Evolutionary conservation across 495 filamentous ascomycete genomes (phyloP), one percentile per base, ranked within the genome.

Genomic region (Penicillium ochrochloron): DNA sequence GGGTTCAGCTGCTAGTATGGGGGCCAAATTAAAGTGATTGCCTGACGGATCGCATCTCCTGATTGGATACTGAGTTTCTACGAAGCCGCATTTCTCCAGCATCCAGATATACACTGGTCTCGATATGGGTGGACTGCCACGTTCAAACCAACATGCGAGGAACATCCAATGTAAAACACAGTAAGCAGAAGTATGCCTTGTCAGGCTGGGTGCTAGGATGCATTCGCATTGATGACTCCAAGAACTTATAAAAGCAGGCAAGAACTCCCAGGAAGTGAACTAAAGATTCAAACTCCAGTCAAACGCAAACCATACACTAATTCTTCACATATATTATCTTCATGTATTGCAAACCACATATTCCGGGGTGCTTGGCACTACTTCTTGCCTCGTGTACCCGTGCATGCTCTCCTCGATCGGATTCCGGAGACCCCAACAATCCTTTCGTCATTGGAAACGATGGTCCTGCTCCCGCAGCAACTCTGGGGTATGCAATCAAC

Each of bases 401-500:
- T 3, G 37, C 37, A 15, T 41, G 37, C 37, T 41, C 37, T 41
- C 37, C 37, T 17, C 11, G 37, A 41, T 41, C 37, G 0, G 37
- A 41, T 14, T 15, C 37, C 2, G 14, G 14, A 41, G 42, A 52
- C 23, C 11, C 31, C 10, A 33, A 54, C 34, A 58, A 59, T 21
- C 48, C 65, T 7, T 60, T 65, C 46, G 34, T 54, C 3, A 46
- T 68, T 35, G 63, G 66, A n/a, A 59, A 59, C n/a, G 66, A 68
- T 19, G 62, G 62, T 44, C 64, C 67, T 6, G 64, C 63, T 17
- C 53, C 63, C 7, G 14, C 65, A 23, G 69, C 65, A 7, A 77
- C 75, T 9, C 58, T 70, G 4, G 75, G 73, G 34, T 77, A 69
- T 62, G 72, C 66, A 21, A 37, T 75, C 35, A 77, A 78, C 65